These are phyloP conservation scores for Aspergillus sp. DNA, from an alignment of 2,329 filamentous ascomycete genomes.

Conservation along the genomic window DNA sequence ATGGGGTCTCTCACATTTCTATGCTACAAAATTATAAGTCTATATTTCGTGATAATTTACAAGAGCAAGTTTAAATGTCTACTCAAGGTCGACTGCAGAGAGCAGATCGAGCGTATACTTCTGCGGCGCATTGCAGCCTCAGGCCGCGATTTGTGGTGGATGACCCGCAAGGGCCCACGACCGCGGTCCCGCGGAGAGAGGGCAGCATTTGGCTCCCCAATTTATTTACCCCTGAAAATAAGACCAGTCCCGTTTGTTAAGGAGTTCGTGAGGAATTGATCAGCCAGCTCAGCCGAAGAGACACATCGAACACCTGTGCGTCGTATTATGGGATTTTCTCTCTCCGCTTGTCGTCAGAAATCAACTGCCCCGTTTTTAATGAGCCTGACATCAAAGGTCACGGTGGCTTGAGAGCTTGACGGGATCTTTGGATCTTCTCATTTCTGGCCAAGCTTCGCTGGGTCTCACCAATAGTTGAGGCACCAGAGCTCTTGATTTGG, in stretches of 20 bases:
- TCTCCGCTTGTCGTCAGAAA: not conserved
- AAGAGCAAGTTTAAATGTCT: no score
- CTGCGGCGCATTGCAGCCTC: not conserved
- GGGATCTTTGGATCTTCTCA: not conserved
- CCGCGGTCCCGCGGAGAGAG: constrained; percentile 5
- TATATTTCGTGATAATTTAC: no score
- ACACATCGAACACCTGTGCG: not conserved
- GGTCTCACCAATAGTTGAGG: not conserved
- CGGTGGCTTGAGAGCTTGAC: not conserved
- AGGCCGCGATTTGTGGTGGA: constrained; percentile 4
- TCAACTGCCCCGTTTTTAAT: not conserved
- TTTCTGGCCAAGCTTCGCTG: not conserved
- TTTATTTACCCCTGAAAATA: constrained; percentile 27
- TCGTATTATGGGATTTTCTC: not conserved
- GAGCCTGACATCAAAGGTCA: not conserved
- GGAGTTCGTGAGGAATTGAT: not conserved
- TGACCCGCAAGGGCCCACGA: constrained; percentile 28
- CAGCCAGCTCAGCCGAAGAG: not conserved
- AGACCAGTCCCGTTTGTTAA: not conserved
- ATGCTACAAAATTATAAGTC: no score
- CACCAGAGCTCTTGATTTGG: not conserved
- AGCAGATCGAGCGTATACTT: not conserved
- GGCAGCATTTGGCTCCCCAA: constrained; percentile 8
- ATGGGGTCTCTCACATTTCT: no score
- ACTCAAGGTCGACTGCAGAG: not conserved